Evolutionary conservation across 2,329 filamentous ascomycete genomes (phyloP).

Genomic region (Alternaria atra): DNA sequence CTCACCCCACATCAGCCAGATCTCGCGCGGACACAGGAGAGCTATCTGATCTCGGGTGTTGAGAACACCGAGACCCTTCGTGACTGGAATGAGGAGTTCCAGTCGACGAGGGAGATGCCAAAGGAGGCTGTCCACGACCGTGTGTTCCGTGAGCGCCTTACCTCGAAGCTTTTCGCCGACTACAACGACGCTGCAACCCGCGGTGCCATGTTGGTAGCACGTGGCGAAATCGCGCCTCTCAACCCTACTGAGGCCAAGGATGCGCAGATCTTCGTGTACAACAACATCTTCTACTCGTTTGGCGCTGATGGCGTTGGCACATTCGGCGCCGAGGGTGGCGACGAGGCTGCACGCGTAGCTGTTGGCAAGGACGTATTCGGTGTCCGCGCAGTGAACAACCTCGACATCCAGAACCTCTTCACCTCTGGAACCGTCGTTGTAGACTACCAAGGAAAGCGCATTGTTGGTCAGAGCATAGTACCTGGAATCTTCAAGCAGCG

Average conservation of each 20-base stretch:
- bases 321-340: conserved; percentile 94
- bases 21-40: conserved; percentile 89
- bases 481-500: conserved; percentile 99
- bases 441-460: conserved; percentile 95
- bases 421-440: conserved; percentile 96
- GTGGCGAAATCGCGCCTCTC: conserved; percentile 89
- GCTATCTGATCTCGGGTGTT: conserved; percentile 85
- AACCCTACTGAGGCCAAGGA: conserved; percentile 94
- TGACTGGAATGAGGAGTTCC: conserved; percentile 99
- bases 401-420: conserved; percentile 93
- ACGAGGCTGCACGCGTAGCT: conserved; percentile 93
- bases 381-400: conserved; percentile 93
- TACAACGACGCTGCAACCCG: conserved; percentile 95
- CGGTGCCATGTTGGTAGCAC: conserved; percentile 89
- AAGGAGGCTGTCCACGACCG: conserved; percentile 94
- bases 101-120: conserved; percentile 92
- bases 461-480: conserved; percentile 97
- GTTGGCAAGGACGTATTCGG: conserved; percentile 96
- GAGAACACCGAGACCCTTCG: conserved; percentile 94
- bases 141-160: conserved; percentile 91
- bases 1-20: conserved; percentile 80
- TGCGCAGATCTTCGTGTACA: conserved; percentile 98
- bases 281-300: conserved; percentile 99
- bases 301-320: conserved; percentile 97
- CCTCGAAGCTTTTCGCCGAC: conserved; percentile 96